Evolutionary conservation across 176 grass and related monocot genomes (phyloP).

Genomic region (Oropetium thomaeum): DNA sequence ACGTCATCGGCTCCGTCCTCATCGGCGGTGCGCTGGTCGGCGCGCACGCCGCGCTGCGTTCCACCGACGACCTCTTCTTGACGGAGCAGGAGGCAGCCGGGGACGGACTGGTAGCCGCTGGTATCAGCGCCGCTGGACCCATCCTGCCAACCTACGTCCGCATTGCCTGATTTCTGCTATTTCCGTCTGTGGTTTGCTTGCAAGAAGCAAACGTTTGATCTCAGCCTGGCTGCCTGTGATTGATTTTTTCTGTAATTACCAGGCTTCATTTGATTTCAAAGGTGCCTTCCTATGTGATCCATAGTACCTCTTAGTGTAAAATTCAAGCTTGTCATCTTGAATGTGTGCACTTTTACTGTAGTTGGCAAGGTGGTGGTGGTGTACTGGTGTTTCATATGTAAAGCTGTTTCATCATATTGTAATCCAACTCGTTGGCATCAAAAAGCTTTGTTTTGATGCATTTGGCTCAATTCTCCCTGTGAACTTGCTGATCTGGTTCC

Average conservation of each 20-base stretch:
- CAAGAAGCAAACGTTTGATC: not conserved
- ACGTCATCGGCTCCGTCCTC: slow-evolving; percentile 54
- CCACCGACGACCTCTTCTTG: slow-evolving; percentile 84
- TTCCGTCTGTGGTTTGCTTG: not conserved
- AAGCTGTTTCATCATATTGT: not conserved
- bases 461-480: not conserved
- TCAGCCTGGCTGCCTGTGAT: not conserved
- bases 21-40: slow-evolving; percentile 50
- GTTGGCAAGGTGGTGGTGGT: not conserved
- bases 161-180: slow-evolving; percentile 31
- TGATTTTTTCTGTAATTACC: slow-evolving; percentile 27
- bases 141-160: slow-evolving; percentile 55
- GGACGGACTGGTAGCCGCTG: slow-evolving; percentile 52
- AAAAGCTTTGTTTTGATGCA: not conserved
- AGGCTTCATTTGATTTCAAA: not conserved
- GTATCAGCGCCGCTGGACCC: slow-evolving; percentile 27
- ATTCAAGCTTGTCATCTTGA: slow-evolving; percentile 9
- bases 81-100: slow-evolving; percentile 74
- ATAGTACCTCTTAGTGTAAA: not conserved
- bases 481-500: not conserved
- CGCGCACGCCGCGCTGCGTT: slow-evolving; percentile 58
- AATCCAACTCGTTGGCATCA: not conserved
- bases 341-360: not conserved
- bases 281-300: not conserved
- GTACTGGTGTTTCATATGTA: not conserved